phyloP scores from a whole-genome alignment of 2,329 filamentous ascomycete species.

The Alternaria sp. region DNA sequence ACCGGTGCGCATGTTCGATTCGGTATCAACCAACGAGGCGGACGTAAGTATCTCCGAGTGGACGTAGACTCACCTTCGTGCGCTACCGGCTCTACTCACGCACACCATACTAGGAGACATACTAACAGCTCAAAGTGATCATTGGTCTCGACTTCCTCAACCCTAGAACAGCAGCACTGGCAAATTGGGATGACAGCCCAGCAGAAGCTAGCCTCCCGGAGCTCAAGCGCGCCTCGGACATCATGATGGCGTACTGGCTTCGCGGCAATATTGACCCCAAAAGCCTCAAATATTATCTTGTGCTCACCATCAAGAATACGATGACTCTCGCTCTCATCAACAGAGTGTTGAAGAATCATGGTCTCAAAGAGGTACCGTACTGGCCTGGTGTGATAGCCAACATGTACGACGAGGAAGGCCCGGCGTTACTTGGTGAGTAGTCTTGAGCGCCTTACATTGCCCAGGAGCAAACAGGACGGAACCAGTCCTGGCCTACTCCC shows the following conservation, averaged over 20 bases:
- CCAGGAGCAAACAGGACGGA: too few species aligned
- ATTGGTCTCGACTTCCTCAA: too few species aligned
- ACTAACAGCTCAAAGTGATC: too few species aligned
- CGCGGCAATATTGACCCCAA: background rate
- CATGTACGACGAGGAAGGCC: constrained; percentile 4
- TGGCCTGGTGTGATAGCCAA: constrained; percentile 22
- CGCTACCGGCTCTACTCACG: too few species aligned
- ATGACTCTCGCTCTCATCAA: background rate
- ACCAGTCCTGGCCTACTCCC: too few species aligned
- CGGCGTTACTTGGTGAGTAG: constrained; percentile 18
- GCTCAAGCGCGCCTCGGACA: background rate
- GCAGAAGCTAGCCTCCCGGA: too few species aligned
- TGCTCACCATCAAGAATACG: constrained; percentile 4
- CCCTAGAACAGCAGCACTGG: too few species aligned
- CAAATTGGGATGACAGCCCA: too few species aligned
- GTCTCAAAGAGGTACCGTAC: background rate
- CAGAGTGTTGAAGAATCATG: background rate
- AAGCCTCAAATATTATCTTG: constrained; percentile 15
- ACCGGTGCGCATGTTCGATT: constrained; percentile 4
- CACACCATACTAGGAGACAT: too few species aligned
- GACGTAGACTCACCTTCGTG: too few species aligned
- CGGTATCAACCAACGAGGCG: constrained; percentile 5
- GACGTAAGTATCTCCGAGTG: background rate
- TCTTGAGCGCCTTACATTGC: too few species aligned
- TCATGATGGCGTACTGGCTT: constrained; percentile 1